phyloP scores from a whole-genome alignment of 371 early-diverging fungal genomes.

The Gilbertella persicaria region DNA sequence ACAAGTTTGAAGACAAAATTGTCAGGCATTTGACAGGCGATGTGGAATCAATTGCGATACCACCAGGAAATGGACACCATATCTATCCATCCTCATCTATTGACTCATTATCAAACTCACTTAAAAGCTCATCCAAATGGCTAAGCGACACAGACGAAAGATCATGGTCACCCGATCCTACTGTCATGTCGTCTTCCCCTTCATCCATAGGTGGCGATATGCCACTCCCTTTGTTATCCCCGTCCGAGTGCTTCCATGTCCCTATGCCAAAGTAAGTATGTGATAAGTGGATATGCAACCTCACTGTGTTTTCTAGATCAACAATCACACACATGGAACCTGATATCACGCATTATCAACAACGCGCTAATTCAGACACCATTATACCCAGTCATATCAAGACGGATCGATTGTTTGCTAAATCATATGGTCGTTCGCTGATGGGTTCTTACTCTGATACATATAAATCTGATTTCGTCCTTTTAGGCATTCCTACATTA shows the following conservation, averaged over 20 bases:
- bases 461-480: constrained; percentile 64
- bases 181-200: constrained; percentile 10
- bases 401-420: constrained; percentile 55
- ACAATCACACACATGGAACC: constrained; percentile 49
- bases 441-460: constrained; percentile 61
- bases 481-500: constrained; percentile 61
- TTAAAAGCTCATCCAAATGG: constrained; percentile 7
- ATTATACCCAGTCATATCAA: constrained; percentile 4
- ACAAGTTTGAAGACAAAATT: constrained; percentile 45
- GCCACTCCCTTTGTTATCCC: constrained; percentile 12
- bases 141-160: constrained; percentile 19
- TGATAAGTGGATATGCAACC: background rate
- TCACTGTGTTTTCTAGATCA: constrained; percentile 28
- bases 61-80: constrained; percentile 18
- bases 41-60: constrained; percentile 50
- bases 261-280: constrained; percentile 45
- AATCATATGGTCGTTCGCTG: constrained; percentile 67
- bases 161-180: constrained; percentile 23
- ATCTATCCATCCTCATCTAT: constrained; percentile 15
- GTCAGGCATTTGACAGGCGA: constrained; percentile 47
- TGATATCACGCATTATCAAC: constrained; percentile 37
- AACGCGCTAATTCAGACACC: constrained; percentile 4
- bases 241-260: constrained; percentile 34
- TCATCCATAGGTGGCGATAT: constrained; percentile 5
- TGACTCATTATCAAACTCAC: constrained; percentile 18